Evolutionary conservation across 2,329 filamentous ascomycete species (phyloP), one percentile per base, ranked within the genome.

Genomic region (Parasarocladium wereldwijsianum): DNA sequence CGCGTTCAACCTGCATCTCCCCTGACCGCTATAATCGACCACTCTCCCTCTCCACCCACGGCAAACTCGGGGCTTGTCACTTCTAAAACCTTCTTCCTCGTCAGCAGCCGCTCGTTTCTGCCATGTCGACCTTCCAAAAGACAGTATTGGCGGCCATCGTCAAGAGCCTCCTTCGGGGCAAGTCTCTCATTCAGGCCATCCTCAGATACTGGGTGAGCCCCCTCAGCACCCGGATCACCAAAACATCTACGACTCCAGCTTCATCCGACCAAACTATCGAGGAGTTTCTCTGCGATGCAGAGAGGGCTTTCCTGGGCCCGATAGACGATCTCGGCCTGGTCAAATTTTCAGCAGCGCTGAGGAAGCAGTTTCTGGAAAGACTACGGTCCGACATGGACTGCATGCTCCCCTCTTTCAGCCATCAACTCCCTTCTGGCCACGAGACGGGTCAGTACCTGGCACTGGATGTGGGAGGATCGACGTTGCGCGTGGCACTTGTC

Each of bases 381-480:
- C 49, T 76, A 33, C 48, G 60, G 37, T 56, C 53, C 18, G 63
- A 70, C 42, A 50, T 60, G 36, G 57, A 64, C 36, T 73, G 64
- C 45, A 77, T 76, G 72, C 58, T 77, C 13, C 72, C 72, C 3
- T 76, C 71, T 9, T 77, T 73, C 53, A 76, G 66, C 53, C 65
- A 74, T 40, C 64, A 69, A 38, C 55, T 79, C 5, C 74, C 74
- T 2, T 60, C 52, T n/a, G 74, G 74, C 30, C 46, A 55, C 26
- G 74, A 78, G 43, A 47, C 44, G 24, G 74, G 74, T 16, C 63
- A 61, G 31, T 77, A 64, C 44, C 54, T 79, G 31, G 69, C 72
- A 14, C 55, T 77, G 21, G 75, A 80, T 45, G 69, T 80, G n/a
- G 75, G 75, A 21, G 75, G 75, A 2, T 78, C 75, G 21, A 80